Base-by-base conservation (phyloP, 768 basidiomycete species). In the Lentinula sp. region DNA sequence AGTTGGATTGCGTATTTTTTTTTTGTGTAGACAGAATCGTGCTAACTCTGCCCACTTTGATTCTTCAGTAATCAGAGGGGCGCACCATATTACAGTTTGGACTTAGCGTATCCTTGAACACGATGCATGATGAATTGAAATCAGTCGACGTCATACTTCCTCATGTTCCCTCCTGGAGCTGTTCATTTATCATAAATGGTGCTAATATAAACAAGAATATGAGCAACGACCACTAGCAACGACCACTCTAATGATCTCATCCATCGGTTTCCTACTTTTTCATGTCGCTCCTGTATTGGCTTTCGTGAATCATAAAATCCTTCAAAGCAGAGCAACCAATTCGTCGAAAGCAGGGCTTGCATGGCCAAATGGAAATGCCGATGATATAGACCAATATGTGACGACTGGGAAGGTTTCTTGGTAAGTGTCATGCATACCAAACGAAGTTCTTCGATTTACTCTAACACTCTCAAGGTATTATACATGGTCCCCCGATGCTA, bases 301-400 rank as follows among this genome's bases (percentile, higher is more conserved):
- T 13, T 54, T 40, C 18, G 42, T 28, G 18, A 18, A 43, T n/a
- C 15, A 18, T 6, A n/a, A 23, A 43, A 23, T 37, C 3, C 13
- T 45, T 13, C 18, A 23, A 13, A 40, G 7, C 16, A 54, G 53
- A 39, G 37, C 55, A 31, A 45, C 40, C 23, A 75, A 66, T 60
- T 59, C 71, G 2, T 72, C 76, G n/a, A 84, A 83, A 63, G 80
- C 80, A 9, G 81, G 82, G 2, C 68, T 83, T 5, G 81, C 74
- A 9, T 83, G 82, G 79, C 71, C 78, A 0, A 80, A 80, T 61
- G 78, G 74, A 6, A 65, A 74, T 51, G 64, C 60, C n/a, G 73
- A 70, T n/a, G 72, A 79, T 64, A 75, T 82, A 21, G 58, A 62
- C 2, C 81, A 82, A 69, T 84, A 72, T 64, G 63, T 68, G 21